A percentile compares a stretch with the other conserved stretches of the same genome.
Conservation (phyloP, 768 basidiomycete species). For the Panaeolus papilionaceus region DNA sequence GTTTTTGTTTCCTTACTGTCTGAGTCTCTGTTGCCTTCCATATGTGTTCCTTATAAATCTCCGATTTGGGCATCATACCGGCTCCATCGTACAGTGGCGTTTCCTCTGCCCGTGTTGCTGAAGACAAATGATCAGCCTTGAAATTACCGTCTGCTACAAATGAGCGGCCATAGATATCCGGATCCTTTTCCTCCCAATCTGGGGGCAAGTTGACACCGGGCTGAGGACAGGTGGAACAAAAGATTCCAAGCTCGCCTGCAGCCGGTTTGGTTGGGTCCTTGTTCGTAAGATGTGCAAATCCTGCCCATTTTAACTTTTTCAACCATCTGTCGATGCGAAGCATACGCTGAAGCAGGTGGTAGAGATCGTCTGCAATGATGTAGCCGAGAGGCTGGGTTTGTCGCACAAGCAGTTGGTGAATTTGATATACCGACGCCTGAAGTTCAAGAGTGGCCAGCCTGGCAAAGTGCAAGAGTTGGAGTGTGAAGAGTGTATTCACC, state of each 20-base stretch:
- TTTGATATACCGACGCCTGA: slow-evolving; percentile 25
- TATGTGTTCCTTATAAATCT: background rate
- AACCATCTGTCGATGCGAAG: slow-evolving; percentile 22
- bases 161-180: background rate
- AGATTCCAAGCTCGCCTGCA: background rate
- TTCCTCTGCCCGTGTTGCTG: background rate
- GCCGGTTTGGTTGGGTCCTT: background rate
- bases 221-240: too few relatives aligned
- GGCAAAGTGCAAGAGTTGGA: slow-evolving; percentile 14
- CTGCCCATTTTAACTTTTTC: too few relatives aligned
- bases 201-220: slow-evolving; percentile 14
- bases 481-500: slow-evolving; percentile 23
- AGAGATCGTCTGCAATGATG: slow-evolving; percentile 9
- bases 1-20: background rate
- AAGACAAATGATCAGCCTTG: slow-evolving; percentile 14
- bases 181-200: background rate
- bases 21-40: background rate
- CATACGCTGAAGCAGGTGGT: slow-evolving; percentile 22
- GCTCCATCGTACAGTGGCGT: slow-evolving; percentile 1
- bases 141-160: slow-evolving; percentile 16
- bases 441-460: slow-evolving; percentile 20
- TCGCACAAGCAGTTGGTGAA: slow-evolving; percentile 21
- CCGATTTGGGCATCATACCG: background rate
- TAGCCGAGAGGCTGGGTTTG: slow-evolving; percentile 15
- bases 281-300: slow-evolving; percentile 17